These are phyloP conservation scores for Starmerella kuoi DNA, from an alignment of 805 yeast genomes.

Conservation along the genomic window DNA sequence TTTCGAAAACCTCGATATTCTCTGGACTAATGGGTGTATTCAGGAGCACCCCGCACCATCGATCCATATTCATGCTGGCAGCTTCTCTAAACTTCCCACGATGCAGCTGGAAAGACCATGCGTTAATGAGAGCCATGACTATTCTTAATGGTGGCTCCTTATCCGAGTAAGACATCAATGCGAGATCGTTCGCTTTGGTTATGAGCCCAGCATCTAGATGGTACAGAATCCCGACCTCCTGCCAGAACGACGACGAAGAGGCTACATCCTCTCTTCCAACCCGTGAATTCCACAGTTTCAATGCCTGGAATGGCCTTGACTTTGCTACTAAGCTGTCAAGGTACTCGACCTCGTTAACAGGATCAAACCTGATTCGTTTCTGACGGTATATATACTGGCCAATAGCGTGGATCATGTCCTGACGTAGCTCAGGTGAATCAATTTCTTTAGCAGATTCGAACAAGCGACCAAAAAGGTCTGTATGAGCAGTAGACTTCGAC, in stretches of 20 bases:
- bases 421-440: constrained; percentile 3
- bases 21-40: not conserved
- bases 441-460: constrained; percentile 21
- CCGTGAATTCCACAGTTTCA: constrained; percentile 19
- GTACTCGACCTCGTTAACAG: constrained; percentile 24
- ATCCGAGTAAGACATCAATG: not conserved
- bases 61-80: not conserved
- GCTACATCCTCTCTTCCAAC: constrained; percentile 12
- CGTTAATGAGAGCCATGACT: constrained; percentile 11
- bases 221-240: constrained; percentile 21
- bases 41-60: too few relatives aligned
- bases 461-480: constrained; percentile 14
- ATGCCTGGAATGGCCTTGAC: constrained; percentile 16
- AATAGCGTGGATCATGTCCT: constrained; percentile 6
- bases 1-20: not conserved
- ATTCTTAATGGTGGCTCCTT: constrained; percentile 8
- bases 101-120: constrained; percentile 1
- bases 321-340: constrained; percentile 20
- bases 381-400: constrained; percentile 20
- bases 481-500: constrained; percentile 1
- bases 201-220: constrained; percentile 20
- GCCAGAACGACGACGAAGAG: constrained; percentile 18
- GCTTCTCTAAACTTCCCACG: not conserved
- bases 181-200: constrained; percentile 10
- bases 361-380: constrained; percentile 22